phyloP scores from a whole-genome alignment of 257 asterid genomes.

The Orobanche coerulescens region DNA sequence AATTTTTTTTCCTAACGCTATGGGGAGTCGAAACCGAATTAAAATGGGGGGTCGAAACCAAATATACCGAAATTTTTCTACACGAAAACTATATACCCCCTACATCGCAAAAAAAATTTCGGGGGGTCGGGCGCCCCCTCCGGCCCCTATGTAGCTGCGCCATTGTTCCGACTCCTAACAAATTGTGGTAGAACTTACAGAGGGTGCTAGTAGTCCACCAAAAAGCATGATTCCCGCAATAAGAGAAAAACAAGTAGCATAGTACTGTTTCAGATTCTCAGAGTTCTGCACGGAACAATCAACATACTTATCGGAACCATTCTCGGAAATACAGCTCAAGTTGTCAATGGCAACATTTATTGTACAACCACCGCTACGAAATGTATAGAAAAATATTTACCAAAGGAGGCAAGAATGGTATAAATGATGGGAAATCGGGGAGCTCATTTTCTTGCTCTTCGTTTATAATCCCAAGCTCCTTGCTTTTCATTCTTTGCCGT shows the following conservation, averaged over 20 bases:
- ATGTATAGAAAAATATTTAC: slow-evolving; percentile 28
- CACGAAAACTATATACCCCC: no score
- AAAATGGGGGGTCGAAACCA: no score
- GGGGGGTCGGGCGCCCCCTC: no score
- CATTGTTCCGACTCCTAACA: neutral
- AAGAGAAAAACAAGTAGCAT: slow-evolving; percentile 84
- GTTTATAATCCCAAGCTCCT: slow-evolving; percentile 66
- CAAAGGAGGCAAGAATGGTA: slow-evolving; percentile 95
- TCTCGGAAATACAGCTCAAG: neutral
- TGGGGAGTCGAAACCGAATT: no score
- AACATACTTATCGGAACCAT: slow-evolving; percentile 13
- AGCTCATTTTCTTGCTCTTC: slow-evolving; percentile 77
- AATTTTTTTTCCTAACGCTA: neutral
- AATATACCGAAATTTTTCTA: no score
- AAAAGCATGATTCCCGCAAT: slow-evolving; percentile 85
- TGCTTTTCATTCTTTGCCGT: slow-evolving; percentile 65
- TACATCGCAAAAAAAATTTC: no score
- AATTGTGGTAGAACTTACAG: slow-evolving; percentile 40
- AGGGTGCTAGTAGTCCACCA: slow-evolving; percentile 93
- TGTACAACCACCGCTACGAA: neutral
- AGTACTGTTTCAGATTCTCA: slow-evolving; percentile 63
- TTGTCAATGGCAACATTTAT: neutral
- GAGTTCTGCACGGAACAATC: slow-evolving; percentile 63
- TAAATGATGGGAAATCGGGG: slow-evolving; percentile 86
- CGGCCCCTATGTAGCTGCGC: no score